Evolutionary conservation across 1,284 basidiomycete genomes (phyloP), one percentile per base, ranked within the genome.

Genomic region (Filobasidium uniguttulatum): DNA sequence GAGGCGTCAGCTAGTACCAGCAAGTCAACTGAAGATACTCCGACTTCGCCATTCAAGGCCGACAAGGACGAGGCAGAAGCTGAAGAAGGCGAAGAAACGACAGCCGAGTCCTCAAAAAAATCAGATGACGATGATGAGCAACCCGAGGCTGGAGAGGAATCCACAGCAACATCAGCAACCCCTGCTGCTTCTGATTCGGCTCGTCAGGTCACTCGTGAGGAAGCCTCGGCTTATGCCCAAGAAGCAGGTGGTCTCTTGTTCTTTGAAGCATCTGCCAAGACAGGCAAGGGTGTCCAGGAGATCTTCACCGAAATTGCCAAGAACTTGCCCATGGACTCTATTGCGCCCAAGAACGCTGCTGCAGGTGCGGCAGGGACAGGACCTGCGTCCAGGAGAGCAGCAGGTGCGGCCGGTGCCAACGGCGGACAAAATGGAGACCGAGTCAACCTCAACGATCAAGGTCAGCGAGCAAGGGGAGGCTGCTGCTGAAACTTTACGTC

Each of bases 191-290:
- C 72, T 17, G 33, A 15, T 69, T 77, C 29, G 85, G 69, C 85
- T 60, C 75, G 90, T 59, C 86, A 94, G 67, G 89, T 96, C 29
- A 80, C 86, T 14, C 77, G 80, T 55, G 91, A 94, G 60, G 94
- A 97, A 72, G 94, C 93, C 1, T 83, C 90, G 67, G 87, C 88
- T 7, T 98, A 98, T 67, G 93, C 94, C 9, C 80, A 85, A 55
- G 94, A 98, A 70, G 81, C 83, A 29, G 85, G 86, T 1, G 55
- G 55, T 6, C 68, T 99, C 49, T 72, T 98, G 49, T 98, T 98
- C 76, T 96, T 96, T 61, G 93, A 99, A 74, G 96, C 93, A 19
- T 87, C 83, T 63, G 93, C 93, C 36, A 99, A 98, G 81, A 94
- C 89, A 8, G 94, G 94, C 34, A 85, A 93, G 60, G 91, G 91